Percentiles rank a stretch among this genome's conserved stretches.
Evolutionary conservation across 2,329 filamentous ascomycete genomes (phyloP).

Genomic region (Ascochyta fabae): DNA sequence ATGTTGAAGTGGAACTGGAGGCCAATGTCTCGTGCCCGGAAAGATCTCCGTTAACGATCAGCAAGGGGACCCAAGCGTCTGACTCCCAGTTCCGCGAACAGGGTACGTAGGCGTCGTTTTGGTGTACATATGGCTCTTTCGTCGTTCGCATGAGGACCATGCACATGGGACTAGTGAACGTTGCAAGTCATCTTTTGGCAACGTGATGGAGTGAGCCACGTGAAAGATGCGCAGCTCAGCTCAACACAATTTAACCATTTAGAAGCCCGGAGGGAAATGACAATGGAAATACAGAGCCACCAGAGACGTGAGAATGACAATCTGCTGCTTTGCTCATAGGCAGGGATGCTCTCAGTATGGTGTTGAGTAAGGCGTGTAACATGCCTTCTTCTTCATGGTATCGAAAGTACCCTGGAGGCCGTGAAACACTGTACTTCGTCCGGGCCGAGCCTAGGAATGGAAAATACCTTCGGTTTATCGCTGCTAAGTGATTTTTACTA

Average conservation of each 20-base stretch:
- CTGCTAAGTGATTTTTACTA: neutral
- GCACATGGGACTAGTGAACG: neutral
- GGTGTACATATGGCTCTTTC: neutral
- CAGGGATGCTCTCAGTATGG: neutral
- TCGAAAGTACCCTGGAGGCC: neutral
- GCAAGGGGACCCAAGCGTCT: constrained; percentile 11
- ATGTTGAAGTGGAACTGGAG: constrained; percentile 1
- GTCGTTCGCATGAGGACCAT: neutral
- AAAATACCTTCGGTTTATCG: neutral
- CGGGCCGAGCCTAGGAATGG: constrained; percentile 13
- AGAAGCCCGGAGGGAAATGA: neutral
- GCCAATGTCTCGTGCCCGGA: constrained; percentile 5
- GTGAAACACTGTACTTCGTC: constrained; percentile 8
- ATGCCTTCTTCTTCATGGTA: constrained; percentile 4
- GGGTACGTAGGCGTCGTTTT: constrained; percentile 5
- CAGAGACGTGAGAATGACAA: neutral
- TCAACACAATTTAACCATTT: neutral
- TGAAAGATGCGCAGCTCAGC: neutral
- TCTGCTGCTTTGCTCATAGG: neutral
- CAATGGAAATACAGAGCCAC: neutral
- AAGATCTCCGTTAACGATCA: constrained; percentile 9
- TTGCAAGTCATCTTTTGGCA: neutral
- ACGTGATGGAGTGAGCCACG: neutral
- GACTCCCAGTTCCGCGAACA: constrained; percentile 2
- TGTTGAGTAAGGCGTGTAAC: neutral